Conservation (phyloP, 2,329 filamentous ascomycete species). For the Hawksworthiomyces lignivorus region DNA sequence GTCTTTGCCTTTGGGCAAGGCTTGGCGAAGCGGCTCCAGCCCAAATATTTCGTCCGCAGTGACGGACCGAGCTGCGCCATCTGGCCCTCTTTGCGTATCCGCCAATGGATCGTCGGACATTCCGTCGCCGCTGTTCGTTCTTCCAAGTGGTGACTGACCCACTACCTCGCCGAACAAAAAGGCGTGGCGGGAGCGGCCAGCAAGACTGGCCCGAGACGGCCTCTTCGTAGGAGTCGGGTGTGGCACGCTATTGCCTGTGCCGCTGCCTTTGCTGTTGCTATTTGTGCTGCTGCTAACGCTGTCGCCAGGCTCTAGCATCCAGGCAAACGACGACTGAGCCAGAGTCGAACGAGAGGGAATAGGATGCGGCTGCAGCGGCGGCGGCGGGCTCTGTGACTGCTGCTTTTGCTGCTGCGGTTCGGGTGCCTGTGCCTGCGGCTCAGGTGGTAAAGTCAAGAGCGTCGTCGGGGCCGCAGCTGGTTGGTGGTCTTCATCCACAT, state of each 20-base stretch:
- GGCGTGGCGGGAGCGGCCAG: slow-evolving; percentile 47
- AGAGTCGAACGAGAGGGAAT: slow-evolving; percentile 58
- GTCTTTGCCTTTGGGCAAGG: slow-evolving; percentile 2
- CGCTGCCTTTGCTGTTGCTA: neutral
- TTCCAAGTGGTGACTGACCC: slow-evolving; percentile 13
- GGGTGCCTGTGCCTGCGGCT: slow-evolving; percentile 1
- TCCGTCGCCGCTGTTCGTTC: slow-evolving; percentile 24
- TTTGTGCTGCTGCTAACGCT: slow-evolving; percentile 8
- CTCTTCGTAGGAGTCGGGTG: slow-evolving; percentile 10
- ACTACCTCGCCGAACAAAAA: slow-evolving; percentile 52
- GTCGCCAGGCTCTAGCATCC: slow-evolving; percentile 65
- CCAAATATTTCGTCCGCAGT: slow-evolving; percentile 47
- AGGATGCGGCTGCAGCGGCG: slow-evolving; percentile 21
- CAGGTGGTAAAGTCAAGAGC: neutral
- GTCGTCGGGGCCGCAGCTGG: neutral
- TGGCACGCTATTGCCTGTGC: neutral
- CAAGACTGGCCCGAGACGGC: slow-evolving; percentile 21
- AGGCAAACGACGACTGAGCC: slow-evolving; percentile 69
- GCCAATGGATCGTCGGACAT: slow-evolving; percentile 24
- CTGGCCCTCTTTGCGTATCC: slow-evolving; percentile 15
- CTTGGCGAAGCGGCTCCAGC: slow-evolving; percentile 39
- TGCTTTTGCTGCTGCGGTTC: slow-evolving; percentile 10
- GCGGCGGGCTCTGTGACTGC: neutral
- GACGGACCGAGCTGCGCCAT: slow-evolving; percentile 23
- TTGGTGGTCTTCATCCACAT: slow-evolving; percentile 3